Percentiles rank a stretch among this genome's conserved stretches.
phyloP scores from a whole-genome alignment of 345 rosid species.

The Syzygium oleosum region DNA sequence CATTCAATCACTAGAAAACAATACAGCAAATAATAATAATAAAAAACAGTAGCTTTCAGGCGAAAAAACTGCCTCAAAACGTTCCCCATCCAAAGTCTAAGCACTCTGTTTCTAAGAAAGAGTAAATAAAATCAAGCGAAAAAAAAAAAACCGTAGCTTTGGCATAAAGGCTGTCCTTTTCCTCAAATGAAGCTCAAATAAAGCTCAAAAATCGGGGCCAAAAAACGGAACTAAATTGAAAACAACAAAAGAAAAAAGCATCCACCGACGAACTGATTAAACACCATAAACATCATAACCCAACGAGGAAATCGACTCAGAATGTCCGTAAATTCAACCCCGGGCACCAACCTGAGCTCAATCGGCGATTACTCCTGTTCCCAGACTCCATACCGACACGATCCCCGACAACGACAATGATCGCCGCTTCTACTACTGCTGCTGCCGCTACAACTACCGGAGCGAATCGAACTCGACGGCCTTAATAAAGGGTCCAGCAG shows the following conservation, averaged over 20 bases:
- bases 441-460: not conserved
- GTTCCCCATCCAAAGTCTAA: not conserved
- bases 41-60: not conserved
- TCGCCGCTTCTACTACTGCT: not conserved
- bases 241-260: not conserved
- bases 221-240: not conserved
- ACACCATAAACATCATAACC: not conserved
- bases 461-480: not conserved
- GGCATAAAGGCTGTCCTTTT: not conserved
- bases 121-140: not conserved
- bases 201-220: not conserved
- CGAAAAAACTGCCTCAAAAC: not conserved
- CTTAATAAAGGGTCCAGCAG: constrained; percentile 33
- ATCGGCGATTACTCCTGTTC: constrained; percentile 65
- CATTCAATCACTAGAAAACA: not conserved
- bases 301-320: not conserved
- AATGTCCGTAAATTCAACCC: too few relatives aligned
- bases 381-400: constrained; percentile 53
- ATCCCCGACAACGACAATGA: not conserved
- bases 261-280: not conserved
- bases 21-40: not conserved
- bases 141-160: not conserved
- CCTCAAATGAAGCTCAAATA: not conserved
- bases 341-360: constrained; percentile 46
- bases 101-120: not conserved